Percentiles rank a stretch among this genome's conserved stretches.
Conservation (phyloP, 352 stramenopile species). For the Globisporangium orthogonon region DNA sequence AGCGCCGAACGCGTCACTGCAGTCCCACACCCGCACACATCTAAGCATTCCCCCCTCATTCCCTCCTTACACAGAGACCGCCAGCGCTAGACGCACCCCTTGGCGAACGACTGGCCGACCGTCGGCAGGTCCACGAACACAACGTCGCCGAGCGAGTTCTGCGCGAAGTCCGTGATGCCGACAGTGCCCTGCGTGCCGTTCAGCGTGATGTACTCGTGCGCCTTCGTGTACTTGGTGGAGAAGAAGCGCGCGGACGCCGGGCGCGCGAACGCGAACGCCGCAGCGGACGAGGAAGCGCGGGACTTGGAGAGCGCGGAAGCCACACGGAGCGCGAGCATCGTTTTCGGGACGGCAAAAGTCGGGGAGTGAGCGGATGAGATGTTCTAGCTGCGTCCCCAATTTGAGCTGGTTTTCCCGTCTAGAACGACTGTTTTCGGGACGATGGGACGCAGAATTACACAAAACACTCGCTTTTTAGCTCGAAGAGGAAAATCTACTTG, state of each 20-base stretch:
- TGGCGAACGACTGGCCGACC: constrained; percentile 91
- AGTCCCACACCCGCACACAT: background rate
- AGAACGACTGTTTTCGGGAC: too few relatives aligned
- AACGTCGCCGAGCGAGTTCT: constrained; percentile 95
- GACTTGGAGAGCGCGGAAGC: constrained; percentile 49
- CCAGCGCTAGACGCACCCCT: constrained; percentile 54
- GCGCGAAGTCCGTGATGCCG: constrained; percentile 97
- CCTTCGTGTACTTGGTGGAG: constrained; percentile 84
- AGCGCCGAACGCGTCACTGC: constrained; percentile 91
- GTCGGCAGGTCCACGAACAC: constrained; percentile 97
- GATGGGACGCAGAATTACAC: too few relatives aligned
- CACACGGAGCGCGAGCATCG: constrained; percentile 48
- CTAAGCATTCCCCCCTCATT: background rate
- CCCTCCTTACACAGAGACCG: too few relatives aligned
- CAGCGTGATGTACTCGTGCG: constrained; percentile 83
- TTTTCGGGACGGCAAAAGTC: background rate
- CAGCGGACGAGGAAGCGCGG: constrained; percentile 18
- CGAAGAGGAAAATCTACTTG: too few relatives aligned
- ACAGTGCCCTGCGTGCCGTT: constrained; percentile 83
- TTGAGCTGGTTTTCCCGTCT: too few relatives aligned
- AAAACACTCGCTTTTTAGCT: too few relatives aligned
- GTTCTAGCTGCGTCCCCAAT: too few relatives aligned
- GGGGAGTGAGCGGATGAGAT: too few relatives aligned
- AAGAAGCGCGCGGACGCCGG: constrained; percentile 24
- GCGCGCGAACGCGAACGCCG: constrained; percentile 40